A percentile compares a stretch with the other conserved stretches of the same genome.
These are phyloP conservation scores for Solanum clarkiae DNA, from an alignment of 257 asterid genomes.

Conservation along the genomic window DNA sequence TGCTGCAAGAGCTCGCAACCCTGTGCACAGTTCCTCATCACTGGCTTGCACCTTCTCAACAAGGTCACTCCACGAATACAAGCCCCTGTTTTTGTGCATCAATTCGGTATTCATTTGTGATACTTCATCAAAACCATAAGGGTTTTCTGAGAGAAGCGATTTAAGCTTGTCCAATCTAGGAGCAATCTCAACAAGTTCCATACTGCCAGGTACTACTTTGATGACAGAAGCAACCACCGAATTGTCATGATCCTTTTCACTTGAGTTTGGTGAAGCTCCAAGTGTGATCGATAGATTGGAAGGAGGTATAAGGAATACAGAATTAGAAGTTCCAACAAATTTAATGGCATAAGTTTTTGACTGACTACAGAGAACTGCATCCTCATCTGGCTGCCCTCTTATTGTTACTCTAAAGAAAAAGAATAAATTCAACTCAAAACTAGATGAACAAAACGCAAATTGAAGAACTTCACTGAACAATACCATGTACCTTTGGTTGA, in stretches of 20 bases:
- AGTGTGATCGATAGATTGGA: slow-evolving; percentile 5
- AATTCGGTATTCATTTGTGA: slow-evolving; percentile 47
- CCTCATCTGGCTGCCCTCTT: slow-evolving; percentile 93
- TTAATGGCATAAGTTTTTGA: slow-evolving; percentile 83
- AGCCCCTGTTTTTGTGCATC: slow-evolving; percentile 16
- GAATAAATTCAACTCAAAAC: neutral
- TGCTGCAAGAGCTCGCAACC: slow-evolving; percentile 51
- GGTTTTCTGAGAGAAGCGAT: slow-evolving; percentile 63
- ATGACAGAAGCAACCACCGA: slow-evolving; percentile 46
- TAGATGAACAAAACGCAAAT: neutral
- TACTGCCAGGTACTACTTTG: slow-evolving; percentile 65
- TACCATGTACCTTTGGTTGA: slow-evolving; percentile 49
- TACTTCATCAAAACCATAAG: slow-evolving; percentile 43
- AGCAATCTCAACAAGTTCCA: slow-evolving; percentile 87
- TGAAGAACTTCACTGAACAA: neutral
- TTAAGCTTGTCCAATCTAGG: slow-evolving; percentile 79
- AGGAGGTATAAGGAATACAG: slow-evolving; percentile 83
- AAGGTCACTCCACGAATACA: slow-evolving; percentile 76
- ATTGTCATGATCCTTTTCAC: slow-evolving; percentile 17
- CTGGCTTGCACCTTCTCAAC: slow-evolving; percentile 71
- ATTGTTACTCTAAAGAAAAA: slow-evolving; percentile 44
- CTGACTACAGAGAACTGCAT: slow-evolving; percentile 77
- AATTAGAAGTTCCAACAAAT: slow-evolving; percentile 90
- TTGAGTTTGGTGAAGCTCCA: slow-evolving; percentile 8
- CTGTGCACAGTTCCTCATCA: slow-evolving; percentile 54